A percentile compares a stretch with the other conserved stretches of the same genome.
Evolutionary conservation across 345 rosid genomes (phyloP).

Genomic region (Combretum micranthum): DNA sequence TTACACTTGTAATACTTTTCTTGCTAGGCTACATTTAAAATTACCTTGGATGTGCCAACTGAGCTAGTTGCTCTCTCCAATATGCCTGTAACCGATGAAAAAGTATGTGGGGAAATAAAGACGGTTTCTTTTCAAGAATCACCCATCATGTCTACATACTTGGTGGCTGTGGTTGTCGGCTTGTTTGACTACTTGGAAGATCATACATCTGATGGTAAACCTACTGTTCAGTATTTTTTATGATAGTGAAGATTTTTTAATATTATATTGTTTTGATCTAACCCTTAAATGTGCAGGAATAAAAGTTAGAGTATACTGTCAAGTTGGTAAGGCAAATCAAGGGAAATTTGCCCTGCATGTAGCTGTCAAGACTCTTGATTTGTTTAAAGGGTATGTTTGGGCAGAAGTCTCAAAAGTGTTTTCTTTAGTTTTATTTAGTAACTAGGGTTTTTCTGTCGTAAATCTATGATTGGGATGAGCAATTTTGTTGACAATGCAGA

Average conservation of each 20-base stretch:
- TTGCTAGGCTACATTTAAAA: conserved; percentile 82
- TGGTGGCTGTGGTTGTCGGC: conserved; percentile 90
- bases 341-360: conserved; percentile 91
- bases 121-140: conserved; percentile 72
- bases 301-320: conserved; percentile 86
- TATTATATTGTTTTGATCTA: conserved; percentile 1
- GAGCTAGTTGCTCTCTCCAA: conserved; percentile 88
- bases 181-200: conserved; percentile 86
- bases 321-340: conserved; percentile 81
- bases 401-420: conserved; percentile 3
- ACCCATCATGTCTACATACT: conserved; percentile 92
- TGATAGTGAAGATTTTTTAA: background rate
- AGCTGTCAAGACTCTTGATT: conserved; percentile 80
- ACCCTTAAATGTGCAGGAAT: conserved; percentile 38
- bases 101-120: conserved; percentile 59
- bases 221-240: background rate
- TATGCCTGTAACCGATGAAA: conserved; percentile 72
- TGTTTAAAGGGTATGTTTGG: conserved; percentile 68
- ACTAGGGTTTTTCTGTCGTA: background rate
- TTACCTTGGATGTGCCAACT: conserved; percentile 76
- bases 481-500: conserved; percentile 28
- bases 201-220: conserved; percentile 78
- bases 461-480: background rate
- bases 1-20: background rate
- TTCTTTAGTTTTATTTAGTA: background rate